Conservation (phyloP, 2,329 filamentous ascomycete species). For the Penicillium expansum region DNA sequence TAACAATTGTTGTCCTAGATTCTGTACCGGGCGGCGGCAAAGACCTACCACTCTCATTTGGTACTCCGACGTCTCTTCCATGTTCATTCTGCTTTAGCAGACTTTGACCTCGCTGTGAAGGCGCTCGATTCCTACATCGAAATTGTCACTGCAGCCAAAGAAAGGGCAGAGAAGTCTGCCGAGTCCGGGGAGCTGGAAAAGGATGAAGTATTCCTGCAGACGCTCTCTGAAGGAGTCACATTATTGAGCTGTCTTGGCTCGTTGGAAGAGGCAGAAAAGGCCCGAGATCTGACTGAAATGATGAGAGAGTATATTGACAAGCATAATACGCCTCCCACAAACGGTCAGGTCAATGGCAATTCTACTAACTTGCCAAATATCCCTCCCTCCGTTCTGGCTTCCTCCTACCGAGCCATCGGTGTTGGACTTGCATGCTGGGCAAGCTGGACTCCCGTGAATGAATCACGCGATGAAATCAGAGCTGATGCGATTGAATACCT, state of each 20-base stretch:
- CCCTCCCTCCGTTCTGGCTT: conserved; percentile 60
- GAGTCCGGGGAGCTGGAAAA: conserved; percentile 70
- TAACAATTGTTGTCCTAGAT: conserved; percentile 51
- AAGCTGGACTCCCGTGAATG: conserved; percentile 71
- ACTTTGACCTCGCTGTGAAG: conserved; percentile 88
- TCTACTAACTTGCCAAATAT: conserved; percentile 40
- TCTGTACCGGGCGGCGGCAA: conserved; percentile 84
- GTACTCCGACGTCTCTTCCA: conserved; percentile 83
- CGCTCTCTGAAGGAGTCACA: conserved; percentile 74
- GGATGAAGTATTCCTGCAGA: conserved; percentile 72
- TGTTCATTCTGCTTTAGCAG: conserved; percentile 80
- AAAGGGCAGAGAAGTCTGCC: conserved; percentile 69
- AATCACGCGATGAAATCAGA: conserved; percentile 69
- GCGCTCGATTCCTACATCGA: conserved; percentile 90
- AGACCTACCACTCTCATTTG: conserved; percentile 91
- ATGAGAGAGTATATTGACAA: conserved; percentile 74
- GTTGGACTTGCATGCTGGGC: conserved; percentile 86
- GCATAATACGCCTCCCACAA: conserved; percentile 37
- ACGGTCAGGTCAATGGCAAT: conserved; percentile 25
- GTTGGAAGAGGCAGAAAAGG: conserved; percentile 72
- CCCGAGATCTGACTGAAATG: conserved; percentile 65
- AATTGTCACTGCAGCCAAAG: conserved; percentile 80
- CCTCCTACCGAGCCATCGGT: conserved; percentile 80
- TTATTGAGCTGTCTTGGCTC: conserved; percentile 81
- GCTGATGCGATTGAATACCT: conserved; percentile 73